Evolutionary conservation across 2,329 filamentous ascomycete species (phyloP).

Genomic region (Fusarium floridanum): DNA sequence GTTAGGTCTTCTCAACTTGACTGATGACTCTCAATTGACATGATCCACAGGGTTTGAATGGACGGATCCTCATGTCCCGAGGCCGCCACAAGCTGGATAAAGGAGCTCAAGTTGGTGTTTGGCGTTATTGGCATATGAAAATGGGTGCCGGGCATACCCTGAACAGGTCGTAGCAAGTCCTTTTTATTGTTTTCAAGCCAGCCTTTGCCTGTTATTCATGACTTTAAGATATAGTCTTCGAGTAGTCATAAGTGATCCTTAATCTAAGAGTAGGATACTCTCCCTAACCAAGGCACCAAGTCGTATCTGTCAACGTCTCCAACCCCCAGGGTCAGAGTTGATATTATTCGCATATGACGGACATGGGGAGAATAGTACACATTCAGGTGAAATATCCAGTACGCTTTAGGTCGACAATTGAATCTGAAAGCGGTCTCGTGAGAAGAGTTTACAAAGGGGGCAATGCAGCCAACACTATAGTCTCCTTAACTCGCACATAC

Average conservation of each 20-base stretch:
- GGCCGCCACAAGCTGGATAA: constrained; percentile 47
- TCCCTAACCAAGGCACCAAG: background rate
- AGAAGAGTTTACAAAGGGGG: background rate
- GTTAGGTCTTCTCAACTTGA: constrained; percentile 36
- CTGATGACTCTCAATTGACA: constrained; percentile 11
- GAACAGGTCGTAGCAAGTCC: constrained; percentile 6
- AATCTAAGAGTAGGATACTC: background rate
- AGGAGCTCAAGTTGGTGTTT: constrained; percentile 28
- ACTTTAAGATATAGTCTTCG: background rate
- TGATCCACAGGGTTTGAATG: constrained; percentile 56
- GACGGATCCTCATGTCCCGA: constrained; percentile 53
- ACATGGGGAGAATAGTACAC: background rate
- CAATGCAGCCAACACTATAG: background rate
- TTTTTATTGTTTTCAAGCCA: background rate
- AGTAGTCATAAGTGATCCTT: background rate
- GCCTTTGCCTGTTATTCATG: background rate
- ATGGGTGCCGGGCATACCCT: constrained; percentile 20
- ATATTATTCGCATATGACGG: background rate
- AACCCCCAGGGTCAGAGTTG: background rate
- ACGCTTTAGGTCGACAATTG: background rate
- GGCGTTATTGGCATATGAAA: constrained; percentile 39
- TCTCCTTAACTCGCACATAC: background rate
- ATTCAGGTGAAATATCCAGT: background rate
- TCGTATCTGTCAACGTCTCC: background rate
- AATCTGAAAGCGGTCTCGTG: background rate